Evolutionary conservation across 352 stramenopile genomes (phyloP), one percentile per base, ranked within the genome.

Genomic region (Phytopythium montanum): DNA sequence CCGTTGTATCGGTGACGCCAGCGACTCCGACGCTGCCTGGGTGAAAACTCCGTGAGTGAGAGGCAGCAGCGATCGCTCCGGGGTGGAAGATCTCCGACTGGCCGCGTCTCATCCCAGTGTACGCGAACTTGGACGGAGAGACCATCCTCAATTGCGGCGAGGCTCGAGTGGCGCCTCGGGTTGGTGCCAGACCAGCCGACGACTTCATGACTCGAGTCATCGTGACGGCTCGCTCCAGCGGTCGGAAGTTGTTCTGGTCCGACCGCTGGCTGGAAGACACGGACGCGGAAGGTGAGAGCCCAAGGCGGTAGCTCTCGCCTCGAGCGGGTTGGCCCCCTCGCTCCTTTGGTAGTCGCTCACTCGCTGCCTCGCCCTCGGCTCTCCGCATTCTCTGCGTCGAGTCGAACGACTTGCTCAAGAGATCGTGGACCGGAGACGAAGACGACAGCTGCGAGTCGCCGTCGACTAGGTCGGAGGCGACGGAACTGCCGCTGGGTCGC

Each of bases 71-170:
- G 5, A 31, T 28, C 18, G 50, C 33, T 9, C 33, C 28, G 31
- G 33, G 28, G 7, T 29, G 14, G 38, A 81, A 75, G 10, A 76
- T 21, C 39, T 81, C 66, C 4, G 69, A 78, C 31, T 77, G 72
- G 42, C 72, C 75, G 38, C 64, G 66, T 33, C 66, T 60, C 41
- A 76, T 48, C 25, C 48, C 61, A 12, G 38, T 50, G 53, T 38
- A 49, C 18, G 38, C 41, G 53, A 50, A 59, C 28, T 50, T 50
- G n/a, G 50, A 56, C 42, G 70, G 62, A 28, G 68, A 76, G 13
- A 52, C 21, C 18, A 66, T 73, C 46, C 62, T 66, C 34, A 67
- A 57, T 13, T 68, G 66, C 26, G 33, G 45, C 3, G 45, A 52
- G 2, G 25, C 7, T 4, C 64, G 60, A 18, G 65, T 68, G 5